These are phyloP conservation scores for Wickerhamiella brachini DNA, from an alignment of 805 yeast species.

Conservation along the genomic window DNA sequence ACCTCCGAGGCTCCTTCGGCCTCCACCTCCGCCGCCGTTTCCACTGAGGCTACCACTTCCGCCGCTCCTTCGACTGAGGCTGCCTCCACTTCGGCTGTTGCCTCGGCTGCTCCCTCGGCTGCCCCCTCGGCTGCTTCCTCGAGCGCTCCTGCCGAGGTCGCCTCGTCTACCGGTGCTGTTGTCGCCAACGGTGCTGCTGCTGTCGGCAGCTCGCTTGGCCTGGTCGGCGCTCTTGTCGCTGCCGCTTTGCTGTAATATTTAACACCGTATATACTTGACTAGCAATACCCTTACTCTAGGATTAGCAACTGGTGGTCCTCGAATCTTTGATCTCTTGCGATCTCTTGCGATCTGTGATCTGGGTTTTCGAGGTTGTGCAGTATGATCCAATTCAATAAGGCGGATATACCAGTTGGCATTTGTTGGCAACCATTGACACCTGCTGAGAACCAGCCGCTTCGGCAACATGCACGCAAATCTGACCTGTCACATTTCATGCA, in stretches of 20 bases:
- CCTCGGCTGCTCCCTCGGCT: not conserved
- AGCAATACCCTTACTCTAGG: not conserved
- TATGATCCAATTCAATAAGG: too few species aligned
- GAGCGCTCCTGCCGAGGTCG: not conserved
- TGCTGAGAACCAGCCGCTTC: too few species aligned
- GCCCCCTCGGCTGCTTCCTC: not conserved
- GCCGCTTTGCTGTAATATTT: not conserved
- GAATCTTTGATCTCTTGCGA: too few species aligned
- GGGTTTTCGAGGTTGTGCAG: too few species aligned
- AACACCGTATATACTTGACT: not conserved
- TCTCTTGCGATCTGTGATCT: too few species aligned
- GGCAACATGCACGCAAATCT: not conserved
- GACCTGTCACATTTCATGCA: not conserved
- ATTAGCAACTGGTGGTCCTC: too few species aligned
- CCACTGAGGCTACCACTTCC: not conserved
- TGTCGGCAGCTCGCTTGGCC: not conserved
- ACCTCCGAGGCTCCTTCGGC: not conserved
- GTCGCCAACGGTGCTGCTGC: not conserved
- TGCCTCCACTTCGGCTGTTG: not conserved
- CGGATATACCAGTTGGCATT: too few species aligned
- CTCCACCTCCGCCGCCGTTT: not conserved
- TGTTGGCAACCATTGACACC: too few species aligned
- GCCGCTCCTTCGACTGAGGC: not conserved
- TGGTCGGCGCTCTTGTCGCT: constrained; percentile 1
- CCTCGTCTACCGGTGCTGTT: not conserved